These are phyloP conservation scores for Ustilago lituana DNA, from an alignment of 1,284 basidiomycete genomes.

Conservation along the genomic window DNA sequence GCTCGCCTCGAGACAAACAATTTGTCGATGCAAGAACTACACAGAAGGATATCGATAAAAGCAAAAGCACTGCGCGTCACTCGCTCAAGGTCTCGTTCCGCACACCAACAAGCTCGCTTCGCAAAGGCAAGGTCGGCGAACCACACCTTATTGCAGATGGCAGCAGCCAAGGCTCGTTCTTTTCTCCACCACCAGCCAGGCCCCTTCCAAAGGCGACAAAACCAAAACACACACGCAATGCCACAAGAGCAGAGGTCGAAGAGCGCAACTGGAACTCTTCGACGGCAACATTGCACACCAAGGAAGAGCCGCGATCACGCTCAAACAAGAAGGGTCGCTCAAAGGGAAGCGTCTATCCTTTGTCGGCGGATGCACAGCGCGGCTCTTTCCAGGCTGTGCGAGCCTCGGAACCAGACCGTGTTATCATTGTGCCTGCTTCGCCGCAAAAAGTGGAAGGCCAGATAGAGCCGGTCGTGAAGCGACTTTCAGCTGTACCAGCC, in stretches of 20 bases:
- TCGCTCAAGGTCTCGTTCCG: constrained; percentile 21
- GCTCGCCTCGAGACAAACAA: not conserved
- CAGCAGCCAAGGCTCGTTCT: constrained; percentile 24
- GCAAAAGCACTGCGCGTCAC: not conserved
- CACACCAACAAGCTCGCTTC: constrained; percentile 25
- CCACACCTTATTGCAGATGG: not conserved
- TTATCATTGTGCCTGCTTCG: constrained; percentile 12
- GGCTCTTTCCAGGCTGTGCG: constrained; percentile 28
- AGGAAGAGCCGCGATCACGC: constrained; percentile 9
- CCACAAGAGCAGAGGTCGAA: constrained; percentile 14
- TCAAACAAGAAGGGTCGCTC: constrained; percentile 10
- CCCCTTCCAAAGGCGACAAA: not conserved
- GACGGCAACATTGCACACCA: constrained; percentile 15
- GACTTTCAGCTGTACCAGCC: not conserved
- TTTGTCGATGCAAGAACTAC: constrained; percentile 11
- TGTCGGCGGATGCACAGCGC: constrained; percentile 1
- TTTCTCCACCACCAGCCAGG: constrained; percentile 1
- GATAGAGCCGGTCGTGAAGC: no score
- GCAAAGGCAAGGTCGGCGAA: constrained; percentile 16
- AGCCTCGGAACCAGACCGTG: constrained; percentile 22
- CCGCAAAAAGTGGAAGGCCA: no score
- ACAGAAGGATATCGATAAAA: not conserved
- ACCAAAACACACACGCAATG: constrained; percentile 9
- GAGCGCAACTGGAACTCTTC: constrained; percentile 27
- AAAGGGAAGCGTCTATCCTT: constrained; percentile 9